Conservation (phyloP, 2,329 filamentous ascomycete species). For the Penicillium rolfsii region DNA sequence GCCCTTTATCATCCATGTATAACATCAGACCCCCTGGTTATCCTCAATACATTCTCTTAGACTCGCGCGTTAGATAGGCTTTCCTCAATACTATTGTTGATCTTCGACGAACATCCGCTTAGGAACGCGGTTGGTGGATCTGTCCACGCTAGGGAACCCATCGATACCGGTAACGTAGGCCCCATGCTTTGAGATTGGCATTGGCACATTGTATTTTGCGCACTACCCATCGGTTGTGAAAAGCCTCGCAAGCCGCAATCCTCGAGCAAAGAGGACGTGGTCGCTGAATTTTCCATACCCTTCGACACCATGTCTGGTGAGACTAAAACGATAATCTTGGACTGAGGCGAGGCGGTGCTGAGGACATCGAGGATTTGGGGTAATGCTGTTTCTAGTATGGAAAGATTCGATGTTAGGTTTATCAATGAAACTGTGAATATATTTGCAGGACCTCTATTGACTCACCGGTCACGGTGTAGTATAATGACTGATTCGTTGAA, state of each 20-base stretch:
- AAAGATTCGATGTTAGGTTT: neutral
- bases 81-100: neutral
- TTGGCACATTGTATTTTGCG: conserved; percentile 3
- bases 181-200: conserved; percentile 5
- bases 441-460: neutral
- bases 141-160: neutral
- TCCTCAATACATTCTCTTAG: neutral
- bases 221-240: neutral
- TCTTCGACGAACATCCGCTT: conserved; percentile 14
- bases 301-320: conserved; percentile 12
- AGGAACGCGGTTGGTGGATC: neutral
- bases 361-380: conserved; percentile 26
- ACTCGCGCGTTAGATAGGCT: conserved; percentile 5
- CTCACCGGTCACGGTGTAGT: conserved; percentile 28
- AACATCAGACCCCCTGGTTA: neutral
- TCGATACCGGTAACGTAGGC: neutral
- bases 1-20: conserved; percentile 1
- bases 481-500: conserved; percentile 15
- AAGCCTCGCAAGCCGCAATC: neutral
- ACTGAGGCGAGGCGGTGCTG: conserved; percentile 18
- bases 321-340: conserved; percentile 26
- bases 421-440: neutral
- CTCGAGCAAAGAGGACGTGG: neutral
- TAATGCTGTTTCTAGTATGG: conserved; percentile 19
- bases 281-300: neutral